phyloP scores from a whole-genome alignment of 805 yeast species.

The Yamadazyma akitaensis region DNA sequence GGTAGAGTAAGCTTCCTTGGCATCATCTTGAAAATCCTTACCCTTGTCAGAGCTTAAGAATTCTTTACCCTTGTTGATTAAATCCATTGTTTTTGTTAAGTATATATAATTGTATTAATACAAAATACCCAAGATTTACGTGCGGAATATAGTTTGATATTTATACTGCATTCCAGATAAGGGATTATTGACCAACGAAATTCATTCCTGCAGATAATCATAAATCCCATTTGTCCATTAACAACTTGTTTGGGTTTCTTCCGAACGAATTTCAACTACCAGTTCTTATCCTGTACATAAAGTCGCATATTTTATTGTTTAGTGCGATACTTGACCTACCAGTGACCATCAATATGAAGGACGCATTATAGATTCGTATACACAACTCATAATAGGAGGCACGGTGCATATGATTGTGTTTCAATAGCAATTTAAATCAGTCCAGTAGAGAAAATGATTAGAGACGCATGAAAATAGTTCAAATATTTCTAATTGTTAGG shows the following conservation, averaged over 20 bases:
- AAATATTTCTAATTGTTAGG: too few relatives aligned
- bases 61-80: slow-evolving; percentile 31
- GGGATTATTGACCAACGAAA: background rate
- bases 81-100: slow-evolving; percentile 16
- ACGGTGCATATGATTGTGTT: too few relatives aligned
- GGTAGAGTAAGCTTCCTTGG: slow-evolving; percentile 33
- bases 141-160: background rate
- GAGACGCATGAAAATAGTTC: too few relatives aligned
- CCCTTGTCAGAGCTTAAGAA: slow-evolving; percentile 25
- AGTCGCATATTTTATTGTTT: background rate
- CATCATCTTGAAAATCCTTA: slow-evolving; percentile 26
- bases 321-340: background rate
- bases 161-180: slow-evolving; percentile 1
- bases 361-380: background rate
- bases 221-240: background rate
- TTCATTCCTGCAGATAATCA: slow-evolving; percentile 4
- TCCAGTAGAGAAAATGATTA: too few relatives aligned
- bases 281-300: background rate
- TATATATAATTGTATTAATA: background rate
- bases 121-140: background rate
- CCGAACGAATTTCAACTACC: slow-evolving; percentile 3
- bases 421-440: too few relatives aligned
- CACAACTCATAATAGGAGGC: too few relatives aligned
- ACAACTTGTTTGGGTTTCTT: background rate
- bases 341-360: background rate